A percentile compares a stretch with the other conserved stretches of the same genome.
These are phyloP conservation scores for Pleurotus giganteus DNA, from an alignment of 768 basidiomycete species.

Conservation along the genomic window DNA sequence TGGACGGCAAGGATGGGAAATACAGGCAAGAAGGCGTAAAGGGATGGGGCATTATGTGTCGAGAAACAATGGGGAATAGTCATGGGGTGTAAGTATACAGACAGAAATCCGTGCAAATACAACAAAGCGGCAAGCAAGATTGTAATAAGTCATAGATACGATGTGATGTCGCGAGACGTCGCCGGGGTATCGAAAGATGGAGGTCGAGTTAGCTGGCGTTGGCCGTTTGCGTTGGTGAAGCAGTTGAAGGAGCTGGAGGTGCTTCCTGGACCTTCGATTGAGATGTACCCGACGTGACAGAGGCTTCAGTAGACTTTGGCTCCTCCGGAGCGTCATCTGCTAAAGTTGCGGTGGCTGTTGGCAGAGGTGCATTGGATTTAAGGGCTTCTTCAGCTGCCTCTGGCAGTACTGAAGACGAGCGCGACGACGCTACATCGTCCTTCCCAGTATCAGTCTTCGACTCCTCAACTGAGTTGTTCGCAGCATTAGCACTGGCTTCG, in stretches of 20 bases:
- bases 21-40: background rate
- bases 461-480: background rate
- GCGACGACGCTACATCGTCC: slow-evolving; percentile 7
- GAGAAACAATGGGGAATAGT: background rate
- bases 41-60: background rate
- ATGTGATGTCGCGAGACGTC: background rate
- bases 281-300: background rate
- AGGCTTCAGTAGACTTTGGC: background rate
- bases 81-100: slow-evolving; percentile 2
- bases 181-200: background rate
- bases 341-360: background rate
- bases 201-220: background rate
- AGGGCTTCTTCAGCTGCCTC: background rate
- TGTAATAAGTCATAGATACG: background rate
- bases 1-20: background rate
- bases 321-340: background rate
- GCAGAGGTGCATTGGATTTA: background rate
- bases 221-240: background rate
- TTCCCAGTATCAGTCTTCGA: background rate
- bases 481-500: background rate
- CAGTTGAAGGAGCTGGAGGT: background rate
- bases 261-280: background rate
- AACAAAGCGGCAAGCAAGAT: slow-evolving; percentile 9
- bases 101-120: slow-evolving; percentile 9
- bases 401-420: slow-evolving; percentile 1